Conservation (phyloP, 2,329 filamentous ascomycete species). For the Emmonsiellopsis sp. region DNA sequence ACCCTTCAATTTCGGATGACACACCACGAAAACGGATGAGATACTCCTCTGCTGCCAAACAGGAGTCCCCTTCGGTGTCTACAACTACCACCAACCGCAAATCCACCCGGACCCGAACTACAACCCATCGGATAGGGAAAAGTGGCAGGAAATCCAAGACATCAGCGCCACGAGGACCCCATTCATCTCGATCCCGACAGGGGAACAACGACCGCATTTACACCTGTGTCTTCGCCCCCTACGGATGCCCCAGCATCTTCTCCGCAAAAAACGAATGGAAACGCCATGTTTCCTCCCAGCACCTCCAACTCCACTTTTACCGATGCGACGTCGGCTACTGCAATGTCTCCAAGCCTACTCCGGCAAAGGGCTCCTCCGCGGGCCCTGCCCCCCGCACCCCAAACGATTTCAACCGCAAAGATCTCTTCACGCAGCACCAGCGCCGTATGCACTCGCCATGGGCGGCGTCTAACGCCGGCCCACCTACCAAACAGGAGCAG, state of each 20-base stretch:
- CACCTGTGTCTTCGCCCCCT: constrained; percentile 67
- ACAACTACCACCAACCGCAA: neutral
- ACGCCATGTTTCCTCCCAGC: constrained; percentile 71
- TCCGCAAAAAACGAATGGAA: constrained; percentile 92
- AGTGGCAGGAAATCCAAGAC: neutral
- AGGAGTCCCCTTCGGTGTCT: neutral
- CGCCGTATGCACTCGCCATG: constrained; percentile 69
- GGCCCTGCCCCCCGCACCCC: constrained; percentile 23
- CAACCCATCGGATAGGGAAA: neutral
- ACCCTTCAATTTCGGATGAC: neutral
- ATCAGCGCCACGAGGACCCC: neutral
- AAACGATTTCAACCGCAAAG: constrained; percentile 81
- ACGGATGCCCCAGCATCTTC: constrained; percentile 65
- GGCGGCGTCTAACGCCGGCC: constrained; percentile 27
- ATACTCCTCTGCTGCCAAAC: neutral
- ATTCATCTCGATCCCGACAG: constrained; percentile 1
- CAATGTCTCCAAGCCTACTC: constrained; percentile 19
- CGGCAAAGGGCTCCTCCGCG: neutral
- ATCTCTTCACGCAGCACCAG: constrained; percentile 81
- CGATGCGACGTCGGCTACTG: constrained; percentile 60
- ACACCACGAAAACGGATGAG: constrained; percentile 6
- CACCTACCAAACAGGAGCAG: constrained; percentile 22
- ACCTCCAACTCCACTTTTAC: constrained; percentile 66
- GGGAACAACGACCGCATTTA: constrained; percentile 36
- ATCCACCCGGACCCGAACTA: neutral